Evolutionary conservation across 164 flowering plant species (phyloP).

Genomic region (Aristolochia californica): DNA sequence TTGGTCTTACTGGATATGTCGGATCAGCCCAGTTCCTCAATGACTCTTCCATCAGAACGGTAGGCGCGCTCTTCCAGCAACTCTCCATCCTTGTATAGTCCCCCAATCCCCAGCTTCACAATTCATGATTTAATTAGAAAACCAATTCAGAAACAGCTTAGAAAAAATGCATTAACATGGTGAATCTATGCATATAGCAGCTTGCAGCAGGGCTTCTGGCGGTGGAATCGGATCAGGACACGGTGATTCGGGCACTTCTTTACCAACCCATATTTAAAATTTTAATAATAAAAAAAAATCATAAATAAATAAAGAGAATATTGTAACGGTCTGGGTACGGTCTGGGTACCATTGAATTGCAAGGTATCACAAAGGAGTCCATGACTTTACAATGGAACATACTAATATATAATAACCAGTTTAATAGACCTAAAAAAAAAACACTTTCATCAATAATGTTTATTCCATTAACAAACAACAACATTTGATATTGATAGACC

Average conservation of each 20-base stretch:
- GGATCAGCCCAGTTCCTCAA: conserved; percentile 33
- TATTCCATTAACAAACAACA: too few species aligned
- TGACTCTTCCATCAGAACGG: conserved; percentile 18
- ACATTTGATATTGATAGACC: too few species aligned
- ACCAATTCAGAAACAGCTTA: background rate
- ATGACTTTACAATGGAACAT: too few species aligned
- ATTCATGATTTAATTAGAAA: background rate
- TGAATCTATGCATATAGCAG: conserved; percentile 8
- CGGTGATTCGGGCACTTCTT: conserved; percentile 49
- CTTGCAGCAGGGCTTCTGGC: conserved; percentile 64
- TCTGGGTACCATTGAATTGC: too few species aligned
- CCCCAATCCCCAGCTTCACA: background rate
- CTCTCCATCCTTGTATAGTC: background rate
- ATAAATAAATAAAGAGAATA: too few species aligned
- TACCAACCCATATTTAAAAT: too few species aligned
- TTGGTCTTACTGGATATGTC: conserved; percentile 53
- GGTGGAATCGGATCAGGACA: conserved; percentile 87
- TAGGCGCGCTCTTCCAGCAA: conserved; percentile 8
- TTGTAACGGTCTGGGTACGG: too few species aligned
- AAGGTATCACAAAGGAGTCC: too few species aligned
- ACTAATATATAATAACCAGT: too few species aligned
- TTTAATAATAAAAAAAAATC: too few species aligned
- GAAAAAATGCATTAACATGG: background rate
- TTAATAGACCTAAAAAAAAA: too few species aligned
- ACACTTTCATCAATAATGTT: too few species aligned